Percentiles rank a stretch among this genome's conserved stretches.
Evolutionary conservation across 768 basidiomycete genomes (phyloP).

Genomic region (Naganishia kalamii): DNA sequence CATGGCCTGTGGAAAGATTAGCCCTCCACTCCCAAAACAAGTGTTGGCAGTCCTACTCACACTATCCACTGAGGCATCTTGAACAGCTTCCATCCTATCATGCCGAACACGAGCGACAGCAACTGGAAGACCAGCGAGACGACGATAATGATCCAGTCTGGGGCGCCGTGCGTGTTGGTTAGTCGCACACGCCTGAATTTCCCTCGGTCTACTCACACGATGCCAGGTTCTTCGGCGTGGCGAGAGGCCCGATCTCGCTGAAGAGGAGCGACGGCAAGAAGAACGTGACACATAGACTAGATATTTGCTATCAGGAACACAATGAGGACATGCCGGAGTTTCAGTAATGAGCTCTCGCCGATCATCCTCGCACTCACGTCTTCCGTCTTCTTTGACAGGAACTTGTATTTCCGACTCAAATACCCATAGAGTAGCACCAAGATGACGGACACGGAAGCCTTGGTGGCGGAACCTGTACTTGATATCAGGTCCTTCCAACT

Average conservation of each 20-base stretch:
- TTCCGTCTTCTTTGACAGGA: slow-evolving; percentile 32
- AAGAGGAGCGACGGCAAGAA: slow-evolving; percentile 44
- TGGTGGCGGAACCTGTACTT: slow-evolving; percentile 4
- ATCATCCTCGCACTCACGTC: slow-evolving; percentile 10
- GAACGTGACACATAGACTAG: slow-evolving; percentile 34
- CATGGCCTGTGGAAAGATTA: slow-evolving; percentile 30
- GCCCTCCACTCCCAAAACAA: background rate
- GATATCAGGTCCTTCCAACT: background rate
- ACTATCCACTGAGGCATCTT: slow-evolving; percentile 37
- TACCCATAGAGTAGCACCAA: slow-evolving; percentile 39
- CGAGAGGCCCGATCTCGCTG: slow-evolving; percentile 44
- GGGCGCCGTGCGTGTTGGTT: background rate
- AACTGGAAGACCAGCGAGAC: slow-evolving; percentile 40
- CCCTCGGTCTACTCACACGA: slow-evolving; percentile 30
- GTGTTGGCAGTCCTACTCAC: slow-evolving; percentile 22
- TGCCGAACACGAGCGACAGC: slow-evolving; percentile 35
- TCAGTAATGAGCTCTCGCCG: background rate
- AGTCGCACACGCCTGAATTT: background rate
- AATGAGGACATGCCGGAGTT: background rate
- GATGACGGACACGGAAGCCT: slow-evolving; percentile 39
- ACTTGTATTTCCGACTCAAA: slow-evolving; percentile 27
- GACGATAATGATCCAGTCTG: slow-evolving; percentile 42
- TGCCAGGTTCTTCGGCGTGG: slow-evolving; percentile 36
- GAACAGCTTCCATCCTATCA: slow-evolving; percentile 26
- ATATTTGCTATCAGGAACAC: background rate